Base-by-base conservation (phyloP, 129 eudicot species). In the Arctium lappa region DNA sequence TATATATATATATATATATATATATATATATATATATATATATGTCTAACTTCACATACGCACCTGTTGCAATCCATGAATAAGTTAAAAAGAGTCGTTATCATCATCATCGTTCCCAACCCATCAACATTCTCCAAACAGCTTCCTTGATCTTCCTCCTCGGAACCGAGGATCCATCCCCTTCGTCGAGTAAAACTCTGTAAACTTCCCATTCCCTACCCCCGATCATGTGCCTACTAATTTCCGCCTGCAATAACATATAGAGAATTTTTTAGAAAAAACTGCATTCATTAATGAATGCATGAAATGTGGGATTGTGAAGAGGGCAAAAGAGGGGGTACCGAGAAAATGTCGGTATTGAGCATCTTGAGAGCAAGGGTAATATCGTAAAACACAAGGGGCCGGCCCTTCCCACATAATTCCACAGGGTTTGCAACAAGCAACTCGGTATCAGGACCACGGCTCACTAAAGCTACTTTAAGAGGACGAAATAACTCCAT, bases 371-470 rank as follows among this genome's bases (percentile, higher is more conserved):
- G 97, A 69, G 97, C 98, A 80, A 92, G 94, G 73, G 98, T 95
- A 80, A 95, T 89, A 85, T 95, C 94, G 71, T 88, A 81, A 86
- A 95, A 91, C 29, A 95, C 99, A 48, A 93, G 88, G 27, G 98
- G 98, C 11, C 98, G 92, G 12, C 98, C 98, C 86, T 89, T 86
- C 65, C 98, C 97, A 18, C 97, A 95, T 83, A 95, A 79, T 84
- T 95, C 98, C 65, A 95, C 97, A 5, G 97, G 98, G 77, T 95
- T 95, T 70, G 94, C 97, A 8, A 95, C 98, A 80, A 92, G 86
- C 73, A 95, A 81, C 85, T 95, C 98, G 16, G 92, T 82, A 80
- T 95, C 98, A n/a, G 98, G 98, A 76, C 98, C 98, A 8, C 97
- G 91, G 84, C 80, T 92, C 69, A 92, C 94, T 65, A 91, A 73